Evolutionary conservation across 1,139 yeast species (phyloP).

Genomic region (Saccharomyces hybrid): DNA sequence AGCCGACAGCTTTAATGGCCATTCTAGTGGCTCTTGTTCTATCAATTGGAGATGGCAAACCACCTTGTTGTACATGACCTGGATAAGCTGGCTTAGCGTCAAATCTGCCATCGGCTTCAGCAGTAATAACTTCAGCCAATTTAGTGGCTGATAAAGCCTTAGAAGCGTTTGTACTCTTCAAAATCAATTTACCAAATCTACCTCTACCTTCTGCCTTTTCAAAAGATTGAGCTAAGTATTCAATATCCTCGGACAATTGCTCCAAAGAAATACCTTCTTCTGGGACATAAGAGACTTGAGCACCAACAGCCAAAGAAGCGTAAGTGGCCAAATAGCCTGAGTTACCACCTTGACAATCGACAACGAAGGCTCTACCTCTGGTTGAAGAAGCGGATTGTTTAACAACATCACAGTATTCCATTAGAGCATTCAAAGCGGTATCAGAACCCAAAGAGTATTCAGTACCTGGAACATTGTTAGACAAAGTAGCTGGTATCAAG

Average conservation of each 20-base stretch:
- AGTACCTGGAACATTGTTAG: constrained; percentile 95
- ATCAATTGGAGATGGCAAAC: constrained; percentile 71
- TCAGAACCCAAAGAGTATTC: constrained; percentile 89
- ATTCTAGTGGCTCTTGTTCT: constrained; percentile 64
- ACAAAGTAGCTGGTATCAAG: constrained; percentile 88
- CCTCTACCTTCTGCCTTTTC: constrained; percentile 69
- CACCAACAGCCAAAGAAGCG: constrained; percentile 87
- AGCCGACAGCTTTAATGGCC: constrained; percentile 61
- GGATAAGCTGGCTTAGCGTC: constrained; percentile 75
- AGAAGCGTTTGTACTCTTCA: constrained; percentile 64
- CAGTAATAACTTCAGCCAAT: constrained; percentile 60
- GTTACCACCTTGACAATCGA: constrained; percentile 96
- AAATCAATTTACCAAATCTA: constrained; percentile 61
- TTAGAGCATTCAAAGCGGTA: constrained; percentile 84
- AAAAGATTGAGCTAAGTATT: constrained; percentile 59
- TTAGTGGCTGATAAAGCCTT: constrained; percentile 58
- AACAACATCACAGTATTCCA: constrained; percentile 87
- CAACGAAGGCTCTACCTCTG: constrained; percentile 89
- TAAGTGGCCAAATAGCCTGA: constrained; percentile 88
- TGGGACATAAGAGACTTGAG: constrained; percentile 88
- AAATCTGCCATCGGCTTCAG: constrained; percentile 56
- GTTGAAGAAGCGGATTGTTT: constrained; percentile 94
- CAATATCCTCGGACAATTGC: constrained; percentile 70
- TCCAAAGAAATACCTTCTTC: constrained; percentile 72
- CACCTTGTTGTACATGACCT: constrained; percentile 82